Evolutionary conservation across 345 rosid species (phyloP), one percentile per base, ranked within the genome.

Genomic region (Odontarrhena argentea): DNA sequence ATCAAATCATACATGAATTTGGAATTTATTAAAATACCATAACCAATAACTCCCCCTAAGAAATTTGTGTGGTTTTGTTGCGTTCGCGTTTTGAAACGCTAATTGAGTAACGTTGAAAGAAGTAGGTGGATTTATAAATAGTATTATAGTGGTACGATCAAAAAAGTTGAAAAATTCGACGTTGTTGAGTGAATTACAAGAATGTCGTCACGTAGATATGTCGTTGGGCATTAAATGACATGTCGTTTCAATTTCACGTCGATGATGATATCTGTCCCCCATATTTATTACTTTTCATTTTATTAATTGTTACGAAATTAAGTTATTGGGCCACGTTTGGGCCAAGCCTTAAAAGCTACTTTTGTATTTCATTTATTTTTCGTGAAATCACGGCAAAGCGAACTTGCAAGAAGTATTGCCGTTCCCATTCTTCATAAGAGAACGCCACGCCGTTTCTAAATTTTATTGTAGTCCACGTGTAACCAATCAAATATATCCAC

Each of bases 141-240:
- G 38, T 46, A 41, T 18, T 0, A 18, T 1, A 0, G 22, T 18
- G 22, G 22, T 15, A 25, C 55, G 24, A 35, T 41, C 1, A 3
- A 24, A 37, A 8, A 47, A 1, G 36, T 5, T 9, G 42, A 8
- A 25, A 45, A 37, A 47, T 3, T 13, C n/a, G 58, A 65, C 9
- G 14, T n/a, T 57, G 34, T 64, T 57, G 75, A 63, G 65, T 71
- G 65, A 71, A 25, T 30, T 30, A 37, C 52, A 71, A 71, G 65
- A 63, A 55, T 71, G 75, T 63, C 62, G 64, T 55, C 36, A 53
- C 37, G 10, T 30, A 30, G 18, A 46, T 14, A 46, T 28, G 32
- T 63, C 9, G 65, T 63, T 55, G 76, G 30, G 48, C 76, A 72
- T 56, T 72, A 41, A 72, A 65, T 72, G 63, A 18, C 57, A 5